Evolutionary conservation across 805 yeast genomes (phyloP), one percentile per base, ranked within the genome.

Genomic region (Spathaspora girioi): DNA sequence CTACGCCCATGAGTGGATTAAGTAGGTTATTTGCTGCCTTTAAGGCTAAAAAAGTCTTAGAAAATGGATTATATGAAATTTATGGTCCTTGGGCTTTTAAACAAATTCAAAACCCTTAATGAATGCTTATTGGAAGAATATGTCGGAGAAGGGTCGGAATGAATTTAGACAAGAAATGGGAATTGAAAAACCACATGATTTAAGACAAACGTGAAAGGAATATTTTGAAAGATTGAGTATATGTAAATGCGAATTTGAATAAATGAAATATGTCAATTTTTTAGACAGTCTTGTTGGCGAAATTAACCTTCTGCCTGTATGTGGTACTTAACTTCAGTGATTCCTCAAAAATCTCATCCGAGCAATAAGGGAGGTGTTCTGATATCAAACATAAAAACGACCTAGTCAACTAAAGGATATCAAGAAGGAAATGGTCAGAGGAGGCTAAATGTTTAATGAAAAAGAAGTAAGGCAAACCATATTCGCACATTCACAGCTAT

Each of bases 1-100:
- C 96, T 5, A 82, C 94, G 44, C 97, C 97, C 12, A 92, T 94
- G 96, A 91, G 97, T 2, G 96, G 97, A 0, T 65, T 94, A 47
- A 97, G 97, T 0, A 92, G 96, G 0, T 59, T 89, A n/a, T 80
- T 90, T 56, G 97, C 97, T 3, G 26, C 97, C 97, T 1, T 77
- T 87, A 60, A 80, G 92, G 54, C 76, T 93, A 52, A 83, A 80
- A 50, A 68, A 77, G 2, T 73, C 77, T 47, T 91, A 89, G 60
- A 82, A 84, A 52, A 69, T 77, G 50, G 92, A 47, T 76, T 93
- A 55, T 71, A 80, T 52, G 80, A 81, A 38, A 79, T 86, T 11
- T 93, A 88, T 64, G 79, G 90, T 57, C 97, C 96, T 2, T 91
- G 97, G 97, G 96, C 96, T 1, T 61, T 88, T 27, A 70, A 75